phyloP scores from a whole-genome alignment of 2,329 filamentous ascomycete species.

The Cladophialophora immunda region DNA sequence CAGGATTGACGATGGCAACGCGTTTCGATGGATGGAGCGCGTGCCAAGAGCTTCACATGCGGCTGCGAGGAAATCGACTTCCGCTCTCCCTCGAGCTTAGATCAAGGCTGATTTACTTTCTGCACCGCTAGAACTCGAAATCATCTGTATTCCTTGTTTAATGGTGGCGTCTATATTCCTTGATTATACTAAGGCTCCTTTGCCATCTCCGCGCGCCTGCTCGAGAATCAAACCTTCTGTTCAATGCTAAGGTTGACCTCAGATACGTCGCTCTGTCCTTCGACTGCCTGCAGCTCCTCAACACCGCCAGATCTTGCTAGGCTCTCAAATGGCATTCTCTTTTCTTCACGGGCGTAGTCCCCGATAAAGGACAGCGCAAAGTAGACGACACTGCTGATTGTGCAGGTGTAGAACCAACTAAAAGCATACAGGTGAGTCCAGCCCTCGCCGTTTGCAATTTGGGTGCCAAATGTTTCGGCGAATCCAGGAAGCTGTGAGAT shows the following conservation, averaged over 20 bases:
- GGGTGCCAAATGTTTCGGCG: conserved; percentile 21
- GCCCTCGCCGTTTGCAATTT: conserved; percentile 9
- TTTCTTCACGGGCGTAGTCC: conserved; percentile 24
- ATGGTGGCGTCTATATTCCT: too few species aligned
- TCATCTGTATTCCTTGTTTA: neutral
- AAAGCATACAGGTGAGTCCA: conserved; percentile 30
- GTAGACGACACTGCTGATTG: conserved; percentile 32
- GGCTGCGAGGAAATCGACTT: too few species aligned
- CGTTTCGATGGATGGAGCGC: neutral
- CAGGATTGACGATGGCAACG: neutral
- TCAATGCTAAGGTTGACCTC: conserved; percentile 22
- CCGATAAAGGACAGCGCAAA: conserved; percentile 24
- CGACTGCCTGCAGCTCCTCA: conserved; percentile 11
- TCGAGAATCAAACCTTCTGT: conserved; percentile 18
- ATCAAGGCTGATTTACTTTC: too few species aligned
- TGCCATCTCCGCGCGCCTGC: neutral
- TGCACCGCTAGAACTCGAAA: neutral
- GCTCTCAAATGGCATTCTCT: conserved; percentile 27
- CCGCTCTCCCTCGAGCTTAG: too few species aligned
- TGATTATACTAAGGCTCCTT: neutral
- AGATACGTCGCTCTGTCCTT: conserved; percentile 23
- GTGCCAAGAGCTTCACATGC: neutral
- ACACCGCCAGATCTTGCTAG: conserved; percentile 2
- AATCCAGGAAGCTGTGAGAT: conserved; percentile 25
- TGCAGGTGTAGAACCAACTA: conserved; percentile 30